Base-by-base conservation (phyloP, 2,329 filamentous ascomycete species). In the Claviceps spartinae region DNA sequence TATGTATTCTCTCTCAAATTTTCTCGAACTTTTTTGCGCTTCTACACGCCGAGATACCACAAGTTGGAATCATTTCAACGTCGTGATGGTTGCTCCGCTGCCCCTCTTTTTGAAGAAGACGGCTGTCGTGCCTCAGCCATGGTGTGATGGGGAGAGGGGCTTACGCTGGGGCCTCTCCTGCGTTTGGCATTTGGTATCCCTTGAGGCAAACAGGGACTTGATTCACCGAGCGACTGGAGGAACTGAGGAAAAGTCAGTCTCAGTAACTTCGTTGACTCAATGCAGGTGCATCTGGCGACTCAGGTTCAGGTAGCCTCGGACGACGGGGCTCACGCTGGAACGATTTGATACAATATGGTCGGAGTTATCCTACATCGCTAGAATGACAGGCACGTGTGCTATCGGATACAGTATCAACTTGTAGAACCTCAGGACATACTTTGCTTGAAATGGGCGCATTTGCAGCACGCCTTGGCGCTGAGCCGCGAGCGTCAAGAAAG, bases 31-130 rank as follows among this genome's bases (percentile, higher is more conserved):
- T 56, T 49, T 14, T 30, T 44, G 52, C 53, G 46, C 48, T 38
- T 55, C 52, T 61, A 55, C 54, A n/a, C 36, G 55, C 48, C 6
- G 54, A 65, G 59, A 57, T 58, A 49, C 38, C 52, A 45, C 24
- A 48, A 52, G 47, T 51, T 37, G 38, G 40, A 24, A 26, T 41
- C 48, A 41, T 44, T 50, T 48, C 45, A 53, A 34, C 47, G 24
- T 55, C 44, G 47, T 52, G 48, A 57, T 55, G 52, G 44, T 49
- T 50, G 54, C 55, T 55, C 55, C 54, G 42, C 50, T 49, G 46
- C 55, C 59, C 57, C 57, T 56, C 53, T 57, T 57, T 55, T 54
- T 54, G 55, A 41, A 46, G 9, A 54, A 51, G 54, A 57, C 54
- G 55, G 30, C 55, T 54, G 56, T 52, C 53, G 55, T 22, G 30